These are phyloP conservation scores for Suillus tomentosus DNA, from an alignment of 768 basidiomycete species.

Conservation along the genomic window DNA sequence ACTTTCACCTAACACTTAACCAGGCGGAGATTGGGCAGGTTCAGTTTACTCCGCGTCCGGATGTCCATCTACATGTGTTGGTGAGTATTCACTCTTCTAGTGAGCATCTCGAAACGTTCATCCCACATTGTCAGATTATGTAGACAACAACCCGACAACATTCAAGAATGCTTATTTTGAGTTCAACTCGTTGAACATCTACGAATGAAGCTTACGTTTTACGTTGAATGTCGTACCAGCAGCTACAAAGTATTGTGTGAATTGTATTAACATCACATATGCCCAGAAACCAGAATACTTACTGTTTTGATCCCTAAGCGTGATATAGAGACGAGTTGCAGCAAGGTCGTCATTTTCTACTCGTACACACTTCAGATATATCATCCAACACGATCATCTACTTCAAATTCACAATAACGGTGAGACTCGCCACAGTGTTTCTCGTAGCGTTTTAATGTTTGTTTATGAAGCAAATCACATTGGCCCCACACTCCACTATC, in stretches of 20 bases:
- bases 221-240: neutral
- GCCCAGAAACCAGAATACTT: neutral
- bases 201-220: conserved; percentile 22
- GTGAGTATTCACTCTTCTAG: conserved; percentile 18
- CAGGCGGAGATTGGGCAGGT: conserved; percentile 35
- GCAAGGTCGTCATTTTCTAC: neutral
- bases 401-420: neutral
- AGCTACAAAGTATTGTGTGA: neutral
- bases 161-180: conserved; percentile 43
- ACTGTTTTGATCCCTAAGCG: neutral
- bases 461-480: neutral
- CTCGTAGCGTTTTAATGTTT: neutral
- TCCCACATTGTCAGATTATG: conserved; percentile 27
- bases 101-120: neutral
- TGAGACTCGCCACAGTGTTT: neutral
- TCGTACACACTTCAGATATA: too few relatives aligned
- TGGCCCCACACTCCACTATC: neutral
- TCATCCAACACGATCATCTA: neutral
- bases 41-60: conserved; percentile 22
- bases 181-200: conserved; percentile 41
- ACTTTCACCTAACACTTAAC: conserved; percentile 15
- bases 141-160: conserved; percentile 35
- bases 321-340: neutral
- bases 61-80: conserved; percentile 30
- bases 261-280: neutral